Evolutionary conservation across 225 moss, liverwort and hornwort species (phyloP), one percentile per base, ranked within the genome.

Genomic region (Polytrichum commune): DNA sequence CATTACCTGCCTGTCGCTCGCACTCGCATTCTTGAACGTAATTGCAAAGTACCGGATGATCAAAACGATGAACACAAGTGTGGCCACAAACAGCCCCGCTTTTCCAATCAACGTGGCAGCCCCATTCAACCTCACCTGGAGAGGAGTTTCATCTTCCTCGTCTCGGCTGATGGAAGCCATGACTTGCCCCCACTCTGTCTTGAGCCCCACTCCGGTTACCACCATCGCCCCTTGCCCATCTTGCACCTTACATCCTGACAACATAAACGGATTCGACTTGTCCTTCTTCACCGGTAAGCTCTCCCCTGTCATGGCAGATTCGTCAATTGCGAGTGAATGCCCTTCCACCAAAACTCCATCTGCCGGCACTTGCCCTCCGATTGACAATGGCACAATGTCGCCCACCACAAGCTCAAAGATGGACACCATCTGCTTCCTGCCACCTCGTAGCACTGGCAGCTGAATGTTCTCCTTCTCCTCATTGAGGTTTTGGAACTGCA

Each of bases 91-190:
- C 9, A 97, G 70, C 72, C 96, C 96, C 62, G 92, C 83, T 81
- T 97, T 89, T 20, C 96, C 96, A 65, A 97, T 97, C 67, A 97
- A 90, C 4, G 96, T 92, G 23, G 96, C 96, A 29, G 89, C 94
- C 22, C 94, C 96, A 76, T 94, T 97, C 60, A 97, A 70, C n/a
- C 96, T 93, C 73, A 97, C 96, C 94, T 96, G 79, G 61, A 79
- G 19, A 29, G 96, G 93, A 32, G 96, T 96, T 68, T 92, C 92
- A 53, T 92, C 92, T 7, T 76, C 90, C 38, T 84, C 92, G 19
- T 96, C 92, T 19, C 83, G 54, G 69, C 82, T 84, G 7, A 96
- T 68, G 53, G 89, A 82, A 27, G 92, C 86, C 96, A 96, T 93
- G 0, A 93, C 77, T 76, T 89, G 82, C 54, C 96, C 75, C 96